Evolutionary conservation across 73 alveolate genomes (phyloP).

Genomic region (Blepharisma japonicum): DNA sequence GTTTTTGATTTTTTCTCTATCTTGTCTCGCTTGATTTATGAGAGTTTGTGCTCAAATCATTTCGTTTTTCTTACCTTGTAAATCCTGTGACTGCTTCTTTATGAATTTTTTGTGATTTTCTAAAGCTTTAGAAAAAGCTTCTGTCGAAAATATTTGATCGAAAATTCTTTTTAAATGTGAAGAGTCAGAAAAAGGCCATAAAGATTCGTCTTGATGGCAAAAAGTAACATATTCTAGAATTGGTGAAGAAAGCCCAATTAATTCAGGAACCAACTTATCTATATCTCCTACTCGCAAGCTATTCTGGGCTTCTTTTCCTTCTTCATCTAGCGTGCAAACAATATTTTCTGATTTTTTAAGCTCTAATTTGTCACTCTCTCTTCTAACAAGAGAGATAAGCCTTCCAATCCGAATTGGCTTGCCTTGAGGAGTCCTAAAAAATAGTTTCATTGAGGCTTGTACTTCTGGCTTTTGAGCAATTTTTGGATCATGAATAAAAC

Average conservation of each 20-base stretch:
- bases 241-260: constrained; percentile 88
- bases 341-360: constrained; percentile 84
- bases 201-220: constrained; percentile 96
- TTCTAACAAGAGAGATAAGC: constrained; percentile 62
- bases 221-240: constrained; percentile 91
- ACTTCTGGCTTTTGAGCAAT: constrained; percentile 66
- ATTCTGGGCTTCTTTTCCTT: constrained; percentile 78
- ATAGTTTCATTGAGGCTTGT: constrained; percentile 74
- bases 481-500: constrained; percentile 90
- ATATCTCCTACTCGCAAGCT: constrained; percentile 82
- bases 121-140: constrained; percentile 82
- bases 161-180: constrained; percentile 90
- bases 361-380: constrained; percentile 61
- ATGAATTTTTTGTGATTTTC: constrained; percentile 65
- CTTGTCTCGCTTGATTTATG: constrained; percentile 53
- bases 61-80: constrained; percentile 65
- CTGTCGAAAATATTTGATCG: constrained; percentile 96
- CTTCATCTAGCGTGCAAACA: constrained; percentile 63
- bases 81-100: constrained; percentile 67
- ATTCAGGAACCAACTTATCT: constrained; percentile 84
- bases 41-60: constrained; percentile 75
- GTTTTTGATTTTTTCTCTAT: constrained; percentile 49
- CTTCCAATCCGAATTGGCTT: constrained; percentile 76
- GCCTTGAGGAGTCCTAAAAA: constrained; percentile 69
- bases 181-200: constrained; percentile 96